phyloP scores from a whole-genome alignment of 768 basidiomycete species.

The Mycena filopes region DNA sequence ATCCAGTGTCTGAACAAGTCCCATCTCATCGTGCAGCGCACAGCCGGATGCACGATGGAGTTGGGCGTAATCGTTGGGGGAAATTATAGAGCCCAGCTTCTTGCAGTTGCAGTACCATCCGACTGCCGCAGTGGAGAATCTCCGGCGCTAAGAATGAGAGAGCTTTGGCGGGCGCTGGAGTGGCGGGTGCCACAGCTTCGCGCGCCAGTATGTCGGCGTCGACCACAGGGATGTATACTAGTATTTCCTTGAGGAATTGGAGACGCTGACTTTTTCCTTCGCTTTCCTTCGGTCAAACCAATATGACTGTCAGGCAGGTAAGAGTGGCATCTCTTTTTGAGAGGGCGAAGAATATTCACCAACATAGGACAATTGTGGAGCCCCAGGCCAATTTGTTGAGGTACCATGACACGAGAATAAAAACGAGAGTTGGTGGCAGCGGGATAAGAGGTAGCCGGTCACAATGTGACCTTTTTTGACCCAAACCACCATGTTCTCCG shows the following conservation, averaged over 20 bases:
- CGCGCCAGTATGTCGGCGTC: constrained; percentile 94
- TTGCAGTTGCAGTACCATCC: constrained; percentile 85
- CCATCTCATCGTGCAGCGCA: constrained; percentile 81
- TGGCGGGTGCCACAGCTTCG: constrained; percentile 85
- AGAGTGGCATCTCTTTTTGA: too few species aligned
- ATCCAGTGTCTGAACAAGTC: constrained; percentile 78
- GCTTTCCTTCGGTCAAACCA: constrained; percentile 95
- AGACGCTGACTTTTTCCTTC: constrained; percentile 96
- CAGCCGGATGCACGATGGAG: constrained; percentile 89
- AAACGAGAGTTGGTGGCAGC: too few species aligned
- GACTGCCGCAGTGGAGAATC: constrained; percentile 70
- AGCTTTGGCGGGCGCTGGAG: constrained; percentile 75
- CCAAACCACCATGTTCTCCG: too few species aligned
- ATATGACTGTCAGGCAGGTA: too few species aligned
- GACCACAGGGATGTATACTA: constrained; percentile 83
- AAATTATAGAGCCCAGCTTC: constrained; percentile 86
- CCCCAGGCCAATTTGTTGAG: too few species aligned
- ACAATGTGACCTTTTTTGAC: too few species aligned
- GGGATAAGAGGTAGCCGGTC: too few species aligned
- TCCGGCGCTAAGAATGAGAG: constrained; percentile 74
- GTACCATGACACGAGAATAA: too few species aligned
- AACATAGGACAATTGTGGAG: too few species aligned
- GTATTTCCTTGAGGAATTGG: constrained; percentile 72
- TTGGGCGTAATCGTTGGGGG: constrained; percentile 87
- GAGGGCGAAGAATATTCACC: too few species aligned